phyloP scores from a whole-genome alignment of 208 protist genomes.

The Leishmania aethiopica region DNA sequence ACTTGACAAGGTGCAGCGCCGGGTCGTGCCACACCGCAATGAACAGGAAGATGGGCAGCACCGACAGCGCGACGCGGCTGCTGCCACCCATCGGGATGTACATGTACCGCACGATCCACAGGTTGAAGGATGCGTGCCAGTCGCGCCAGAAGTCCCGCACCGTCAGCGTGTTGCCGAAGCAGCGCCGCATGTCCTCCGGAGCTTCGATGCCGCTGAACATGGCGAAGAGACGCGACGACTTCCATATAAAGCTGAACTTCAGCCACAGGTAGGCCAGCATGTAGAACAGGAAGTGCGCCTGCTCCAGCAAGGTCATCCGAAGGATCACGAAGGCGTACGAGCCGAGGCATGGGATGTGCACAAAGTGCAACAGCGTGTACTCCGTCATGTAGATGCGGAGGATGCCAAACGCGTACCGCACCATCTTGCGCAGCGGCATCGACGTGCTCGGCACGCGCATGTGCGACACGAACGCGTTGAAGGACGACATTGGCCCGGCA shows the following conservation, averaged over 20 bases:
- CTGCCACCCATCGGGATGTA: conserved; percentile 92
- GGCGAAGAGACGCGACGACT: conserved; percentile 81
- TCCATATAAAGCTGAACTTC: conserved; percentile 92
- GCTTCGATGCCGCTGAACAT: conserved; percentile 84
- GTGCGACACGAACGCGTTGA: conserved; percentile 89
- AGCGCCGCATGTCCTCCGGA: conserved; percentile 91
- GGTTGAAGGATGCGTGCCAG: conserved; percentile 94
- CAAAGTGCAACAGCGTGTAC: conserved; percentile 40
- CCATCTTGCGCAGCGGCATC: conserved; percentile 18
- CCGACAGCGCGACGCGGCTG: conserved; percentile 44
- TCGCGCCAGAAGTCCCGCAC: conserved; percentile 92
- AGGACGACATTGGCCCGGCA: conserved; percentile 89
- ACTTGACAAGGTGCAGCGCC: conserved; percentile 68
- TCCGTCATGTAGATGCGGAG: conserved; percentile 21
- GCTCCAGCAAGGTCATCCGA: conserved; percentile 82
- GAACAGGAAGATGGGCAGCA: conserved; percentile 93
- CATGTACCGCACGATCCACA: conserved; percentile 95
- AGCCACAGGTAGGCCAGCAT: conserved; percentile 84
- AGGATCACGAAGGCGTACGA: conserved; percentile 61
- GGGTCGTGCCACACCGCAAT: conserved; percentile 95
- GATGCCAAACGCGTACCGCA: conserved; percentile 15
- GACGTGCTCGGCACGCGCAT: conserved; percentile 42
- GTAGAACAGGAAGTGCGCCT: conserved; percentile 68
- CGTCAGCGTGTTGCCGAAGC: conserved; percentile 84
- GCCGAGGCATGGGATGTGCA: conserved; percentile 60